Conservation (phyloP, 2,329 filamentous ascomycete genomes). For the Venturia nashicola region DNA sequence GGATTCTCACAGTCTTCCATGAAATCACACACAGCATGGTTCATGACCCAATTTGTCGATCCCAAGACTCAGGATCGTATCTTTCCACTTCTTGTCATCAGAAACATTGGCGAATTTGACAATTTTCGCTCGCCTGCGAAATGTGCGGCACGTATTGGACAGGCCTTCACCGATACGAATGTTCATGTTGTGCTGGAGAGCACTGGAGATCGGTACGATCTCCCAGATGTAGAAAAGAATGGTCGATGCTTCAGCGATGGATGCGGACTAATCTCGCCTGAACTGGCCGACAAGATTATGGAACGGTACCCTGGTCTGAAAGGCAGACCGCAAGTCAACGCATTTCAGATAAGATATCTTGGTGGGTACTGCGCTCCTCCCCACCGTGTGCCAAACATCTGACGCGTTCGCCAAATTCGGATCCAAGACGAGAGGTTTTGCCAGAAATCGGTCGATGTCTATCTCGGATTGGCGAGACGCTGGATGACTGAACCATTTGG, state of each 20-base stretch:
- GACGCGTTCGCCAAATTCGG: no score
- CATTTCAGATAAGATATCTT: slow-evolving; percentile 61
- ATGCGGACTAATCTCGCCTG: slow-evolving; percentile 58
- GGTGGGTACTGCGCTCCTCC: slow-evolving; percentile 35
- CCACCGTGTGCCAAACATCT: no score
- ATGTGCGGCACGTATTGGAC: slow-evolving; percentile 47
- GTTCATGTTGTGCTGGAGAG: slow-evolving; percentile 23
- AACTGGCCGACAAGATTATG: slow-evolving; percentile 31
- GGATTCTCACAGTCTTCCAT: slow-evolving; percentile 74
- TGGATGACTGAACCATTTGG: no score
- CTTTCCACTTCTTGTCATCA: slow-evolving; percentile 30
- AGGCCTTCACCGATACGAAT: slow-evolving; percentile 61
- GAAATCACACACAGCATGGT: slow-evolving; percentile 59
- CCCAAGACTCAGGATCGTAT: slow-evolving; percentile 16
- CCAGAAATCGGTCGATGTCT: no score
- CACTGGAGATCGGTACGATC: slow-evolving; percentile 16
- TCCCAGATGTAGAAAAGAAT: slow-evolving; percentile 43
- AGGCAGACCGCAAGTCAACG: slow-evolving; percentile 40
- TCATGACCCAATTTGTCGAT: slow-evolving; percentile 37
- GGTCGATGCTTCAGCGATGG: slow-evolving; percentile 64
- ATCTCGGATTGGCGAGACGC: no score
- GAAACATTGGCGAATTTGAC: slow-evolving; percentile 36
- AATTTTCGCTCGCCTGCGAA: slow-evolving; percentile 42
- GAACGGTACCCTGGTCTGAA: background rate
- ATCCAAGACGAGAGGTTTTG: no score